Conservation (phyloP, 768 basidiomycete species). For the Leucogyrophana mollusca region DNA sequence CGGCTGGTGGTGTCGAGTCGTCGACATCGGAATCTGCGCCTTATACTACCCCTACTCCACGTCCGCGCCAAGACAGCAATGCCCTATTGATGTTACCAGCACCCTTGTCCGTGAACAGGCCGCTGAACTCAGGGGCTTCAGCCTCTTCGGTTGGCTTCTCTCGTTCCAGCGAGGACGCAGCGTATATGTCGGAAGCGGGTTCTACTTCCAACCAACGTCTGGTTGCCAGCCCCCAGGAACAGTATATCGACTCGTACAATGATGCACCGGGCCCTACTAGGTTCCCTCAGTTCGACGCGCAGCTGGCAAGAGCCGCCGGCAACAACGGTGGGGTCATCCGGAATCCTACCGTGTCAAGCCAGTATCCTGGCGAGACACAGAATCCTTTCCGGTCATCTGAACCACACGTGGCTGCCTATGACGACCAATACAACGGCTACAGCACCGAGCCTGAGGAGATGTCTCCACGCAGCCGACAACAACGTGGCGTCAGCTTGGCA, state of each 20-base stretch:
- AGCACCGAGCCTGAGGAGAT: conserved; percentile 37
- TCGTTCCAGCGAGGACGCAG: conserved; percentile 43
- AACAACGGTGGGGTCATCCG: conserved; percentile 39
- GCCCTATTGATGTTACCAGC: conserved; percentile 74
- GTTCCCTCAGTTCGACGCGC: conserved; percentile 37
- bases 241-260: conserved; percentile 25
- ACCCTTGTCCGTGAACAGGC: conserved; percentile 63
- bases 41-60: conserved; percentile 33
- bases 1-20: conserved; percentile 49
- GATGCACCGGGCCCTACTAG: conserved; percentile 17
- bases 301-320: conserved; percentile 38
- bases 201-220: conserved; percentile 45
- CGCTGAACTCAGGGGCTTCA: conserved; percentile 41
- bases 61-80: conserved; percentile 67
- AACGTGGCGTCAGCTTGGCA: conserved; percentile 72
- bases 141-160: conserved; percentile 41
- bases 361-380: conserved; percentile 46
- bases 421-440: conserved; percentile 32
- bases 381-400: conserved; percentile 60
- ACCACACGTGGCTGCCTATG: conserved; percentile 39
- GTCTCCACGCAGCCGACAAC: conserved; percentile 12
- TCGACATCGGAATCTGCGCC: conserved; percentile 61
- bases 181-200: conserved; percentile 32
- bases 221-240: conserved; percentile 33
- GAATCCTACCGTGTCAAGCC: conserved; percentile 33